Percentiles rank a stretch among this genome's conserved stretches.
These are phyloP conservation scores for Pogostemon cablin DNA, from an alignment of 257 asterid genomes.

Conservation along the genomic window DNA sequence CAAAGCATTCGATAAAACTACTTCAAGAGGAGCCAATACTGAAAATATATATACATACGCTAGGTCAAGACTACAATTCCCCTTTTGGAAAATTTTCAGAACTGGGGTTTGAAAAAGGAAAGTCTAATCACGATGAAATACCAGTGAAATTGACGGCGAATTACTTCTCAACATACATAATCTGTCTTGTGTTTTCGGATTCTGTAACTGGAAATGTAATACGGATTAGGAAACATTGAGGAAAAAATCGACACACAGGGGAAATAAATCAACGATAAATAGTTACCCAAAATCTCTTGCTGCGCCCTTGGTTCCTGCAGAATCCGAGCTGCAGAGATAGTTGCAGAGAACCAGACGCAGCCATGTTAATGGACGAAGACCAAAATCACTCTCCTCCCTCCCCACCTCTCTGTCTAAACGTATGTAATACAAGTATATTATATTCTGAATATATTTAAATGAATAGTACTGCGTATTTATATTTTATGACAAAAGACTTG, in stretches of 20 bases:
- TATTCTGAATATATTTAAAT: no score
- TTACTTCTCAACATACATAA: slow-evolving; percentile 41
- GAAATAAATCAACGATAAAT: not conserved
- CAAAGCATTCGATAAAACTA: not conserved
- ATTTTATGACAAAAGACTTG: no score
- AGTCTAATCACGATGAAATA: slow-evolving; percentile 35
- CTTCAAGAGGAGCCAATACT: not conserved
- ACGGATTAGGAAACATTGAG: slow-evolving; percentile 1
- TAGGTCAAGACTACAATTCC: not conserved
- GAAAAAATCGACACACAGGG: not conserved
- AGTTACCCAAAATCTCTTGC: slow-evolving; percentile 45
- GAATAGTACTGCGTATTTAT: no score
- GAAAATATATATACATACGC: not conserved
- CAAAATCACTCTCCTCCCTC: slow-evolving; percentile 25
- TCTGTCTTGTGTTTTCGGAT: slow-evolving; percentile 42
- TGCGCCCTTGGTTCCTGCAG: slow-evolving; percentile 58
- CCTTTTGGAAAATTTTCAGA: slow-evolving; percentile 19
- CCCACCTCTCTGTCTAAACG: not conserved
- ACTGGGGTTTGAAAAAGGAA: slow-evolving; percentile 26
- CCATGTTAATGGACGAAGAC: slow-evolving; percentile 49
- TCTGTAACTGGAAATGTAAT: slow-evolving; percentile 46
- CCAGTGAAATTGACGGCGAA: slow-evolving; percentile 55
- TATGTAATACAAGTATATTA: no score
- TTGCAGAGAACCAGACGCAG: slow-evolving; percentile 69
- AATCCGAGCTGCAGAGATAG: slow-evolving; percentile 61